Conservation (phyloP, 139 green algal genomes). For the Yamagishiella unicocca region DNA sequence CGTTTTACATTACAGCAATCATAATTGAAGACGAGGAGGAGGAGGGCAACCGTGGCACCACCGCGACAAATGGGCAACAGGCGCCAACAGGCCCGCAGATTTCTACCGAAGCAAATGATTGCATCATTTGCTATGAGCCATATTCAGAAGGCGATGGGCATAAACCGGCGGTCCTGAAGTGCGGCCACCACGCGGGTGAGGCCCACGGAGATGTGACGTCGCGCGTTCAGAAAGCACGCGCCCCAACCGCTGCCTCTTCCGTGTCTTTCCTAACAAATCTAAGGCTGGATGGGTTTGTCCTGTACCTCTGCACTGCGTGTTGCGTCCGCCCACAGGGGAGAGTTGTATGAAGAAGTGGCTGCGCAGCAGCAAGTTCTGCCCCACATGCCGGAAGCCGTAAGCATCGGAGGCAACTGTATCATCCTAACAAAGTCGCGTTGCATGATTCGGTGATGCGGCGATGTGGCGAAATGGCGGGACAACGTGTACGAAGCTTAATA, state of each 20-base stretch:
- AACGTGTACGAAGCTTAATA: too few species aligned
- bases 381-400: constrained; percentile 8
- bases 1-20: too few species aligned
- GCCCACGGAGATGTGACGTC: too few species aligned
- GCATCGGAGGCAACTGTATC: not conserved
- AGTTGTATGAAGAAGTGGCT: constrained; percentile 6
- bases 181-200: constrained; percentile 11
- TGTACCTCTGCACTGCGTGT: too few species aligned
- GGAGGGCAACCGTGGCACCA: not conserved
- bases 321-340: not conserved
- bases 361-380: not conserved
- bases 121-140: constrained; percentile 4
- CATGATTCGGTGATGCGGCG: not conserved
- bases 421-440: not conserved
- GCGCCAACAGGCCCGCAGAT: not conserved
- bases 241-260: too few species aligned
- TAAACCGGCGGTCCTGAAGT: not conserved
- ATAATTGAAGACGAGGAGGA: too few species aligned
- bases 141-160: not conserved
- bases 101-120: not conserved
- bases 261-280: too few species aligned
- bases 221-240: too few species aligned
- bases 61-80: not conserved
- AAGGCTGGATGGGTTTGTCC: too few species aligned
- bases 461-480: too few species aligned